These are phyloP conservation scores for Anacardium occidentale DNA, from an alignment of 345 rosid genomes.

Conservation along the genomic window DNA sequence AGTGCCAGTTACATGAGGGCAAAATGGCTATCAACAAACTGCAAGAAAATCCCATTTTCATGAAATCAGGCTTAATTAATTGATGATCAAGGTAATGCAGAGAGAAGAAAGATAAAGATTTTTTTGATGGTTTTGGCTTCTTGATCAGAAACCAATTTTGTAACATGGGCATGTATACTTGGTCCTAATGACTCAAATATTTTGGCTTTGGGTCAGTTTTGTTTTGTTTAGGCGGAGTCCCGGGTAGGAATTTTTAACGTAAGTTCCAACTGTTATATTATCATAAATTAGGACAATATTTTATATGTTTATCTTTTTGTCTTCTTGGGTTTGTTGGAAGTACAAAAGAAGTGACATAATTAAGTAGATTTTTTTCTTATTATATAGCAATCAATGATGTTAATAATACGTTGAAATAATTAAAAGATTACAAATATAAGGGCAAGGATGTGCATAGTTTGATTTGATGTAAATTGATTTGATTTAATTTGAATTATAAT, in stretches of 20 bases:
- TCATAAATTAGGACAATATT: too few relatives aligned
- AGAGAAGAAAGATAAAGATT: neutral
- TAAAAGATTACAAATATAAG: too few relatives aligned
- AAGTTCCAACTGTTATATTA: neutral
- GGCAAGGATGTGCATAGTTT: too few relatives aligned
- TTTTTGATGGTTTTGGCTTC: neutral
- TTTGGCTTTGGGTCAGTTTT: neutral
- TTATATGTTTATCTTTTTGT: too few relatives aligned
- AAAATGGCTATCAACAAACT: constrained; percentile 52
- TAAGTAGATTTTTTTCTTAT: too few relatives aligned
- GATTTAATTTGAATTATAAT: too few relatives aligned
- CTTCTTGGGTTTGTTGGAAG: too few relatives aligned
- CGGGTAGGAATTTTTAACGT: neutral
- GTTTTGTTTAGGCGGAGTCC: neutral
- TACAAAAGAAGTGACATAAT: too few relatives aligned
- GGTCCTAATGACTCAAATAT: neutral
- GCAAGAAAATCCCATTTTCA: constrained; percentile 30
- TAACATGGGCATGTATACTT: neutral
- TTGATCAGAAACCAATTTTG: neutral
- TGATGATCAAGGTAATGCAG: constrained; percentile 11
- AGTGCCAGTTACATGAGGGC: constrained; percentile 47
- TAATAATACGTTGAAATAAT: too few relatives aligned
- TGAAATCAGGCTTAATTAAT: constrained; percentile 35
- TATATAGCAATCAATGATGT: too few relatives aligned
- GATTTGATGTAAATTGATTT: too few relatives aligned